Evolutionary conservation across 148 eudicot genomes (phyloP).

Genomic region (Rhododendron williamsianum): DNA sequence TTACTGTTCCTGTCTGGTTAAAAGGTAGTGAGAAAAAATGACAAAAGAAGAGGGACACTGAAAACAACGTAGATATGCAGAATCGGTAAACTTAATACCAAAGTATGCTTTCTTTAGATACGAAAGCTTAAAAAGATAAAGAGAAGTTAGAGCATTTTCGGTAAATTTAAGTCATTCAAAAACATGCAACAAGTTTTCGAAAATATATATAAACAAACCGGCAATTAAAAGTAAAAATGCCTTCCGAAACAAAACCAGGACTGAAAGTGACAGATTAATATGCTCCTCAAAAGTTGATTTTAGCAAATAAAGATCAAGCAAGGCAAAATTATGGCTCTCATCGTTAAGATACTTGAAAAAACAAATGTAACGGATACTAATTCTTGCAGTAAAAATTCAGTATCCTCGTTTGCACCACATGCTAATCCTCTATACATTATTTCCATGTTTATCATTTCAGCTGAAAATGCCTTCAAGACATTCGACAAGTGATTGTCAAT

Average conservation of each 20-base stretch:
- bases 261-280: background rate
- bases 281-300: background rate
- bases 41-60: background rate
- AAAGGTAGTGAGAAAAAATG: background rate
- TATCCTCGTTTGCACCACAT: background rate
- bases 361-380: background rate
- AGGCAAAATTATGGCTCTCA: background rate
- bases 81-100: background rate
- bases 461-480: background rate
- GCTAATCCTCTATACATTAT: background rate
- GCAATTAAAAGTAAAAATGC: background rate
- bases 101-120: background rate
- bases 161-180: background rate
- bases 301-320: background rate
- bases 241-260: background rate
- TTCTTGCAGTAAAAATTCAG: background rate
- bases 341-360: background rate
- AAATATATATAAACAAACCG: background rate
- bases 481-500: background rate
- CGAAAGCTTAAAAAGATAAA: background rate
- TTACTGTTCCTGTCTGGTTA: conserved; percentile 20
- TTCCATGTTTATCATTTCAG: background rate
- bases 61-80: background rate
- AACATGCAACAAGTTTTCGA: background rate
- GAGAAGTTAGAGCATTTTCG: background rate